These are phyloP conservation scores for carrot (Daucus carota) DNA, from an alignment of 129 eudicot species.

Conservation along the genomic window DH1_v3.0 NC_030383.2:52003001-52003500, in stretches of 20 bases:
- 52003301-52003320: background rate
- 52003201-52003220: background rate
- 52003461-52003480: background rate
- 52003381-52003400: background rate
- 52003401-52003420: background rate
- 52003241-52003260: background rate
- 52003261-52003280: background rate
- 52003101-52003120: no score
- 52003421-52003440: background rate
- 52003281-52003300: background rate
- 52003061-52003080: no score
- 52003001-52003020: no score
- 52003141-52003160: background rate
- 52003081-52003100: no score
- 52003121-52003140: no score
- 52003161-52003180: background rate
- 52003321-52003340: slow-evolving; percentile 3
- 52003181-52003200: background rate
- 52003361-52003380: background rate
- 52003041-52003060: no score
- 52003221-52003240: background rate
- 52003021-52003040: no score
- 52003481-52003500: slow-evolving; percentile 62
- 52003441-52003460: background rate
- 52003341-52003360: background rate